These are phyloP conservation scores for Apiospora pterosperma DNA, from an alignment of 2,329 filamentous ascomycete species.

Conservation along the genomic window DNA sequence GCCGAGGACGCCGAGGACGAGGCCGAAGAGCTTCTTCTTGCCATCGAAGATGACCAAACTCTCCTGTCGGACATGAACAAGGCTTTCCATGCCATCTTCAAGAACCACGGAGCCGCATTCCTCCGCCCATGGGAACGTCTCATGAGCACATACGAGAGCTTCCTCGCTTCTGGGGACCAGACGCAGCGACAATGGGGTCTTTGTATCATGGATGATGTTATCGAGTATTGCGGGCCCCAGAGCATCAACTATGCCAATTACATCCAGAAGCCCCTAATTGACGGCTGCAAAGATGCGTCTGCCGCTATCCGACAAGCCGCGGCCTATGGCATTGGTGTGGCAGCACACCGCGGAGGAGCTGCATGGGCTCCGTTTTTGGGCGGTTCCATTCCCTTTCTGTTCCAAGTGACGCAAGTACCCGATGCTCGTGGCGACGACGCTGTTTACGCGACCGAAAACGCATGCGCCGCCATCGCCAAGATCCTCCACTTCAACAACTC, in stretches of 20 bases:
- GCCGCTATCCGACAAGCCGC: constrained; percentile 94
- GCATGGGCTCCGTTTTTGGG: constrained; percentile 87
- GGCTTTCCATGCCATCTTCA: constrained; percentile 98
- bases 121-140: constrained; percentile 84
- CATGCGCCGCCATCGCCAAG: constrained; percentile 94
- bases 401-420: constrained; percentile 77
- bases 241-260: constrained; percentile 83
- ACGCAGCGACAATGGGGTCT: constrained; percentile 98
- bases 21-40: constrained; percentile 80
- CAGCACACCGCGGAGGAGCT: constrained; percentile 85
- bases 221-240: constrained; percentile 91
- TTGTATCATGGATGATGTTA: constrained; percentile 96
- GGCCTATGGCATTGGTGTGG: constrained; percentile 87
- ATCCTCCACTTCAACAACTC: constrained; percentile 85
- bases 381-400: constrained; percentile 74
- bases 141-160: constrained; percentile 79
- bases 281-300: constrained; percentile 80
- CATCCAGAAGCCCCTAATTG: constrained; percentile 82
- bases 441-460: constrained; percentile 88
- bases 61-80: constrained; percentile 99
- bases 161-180: constrained; percentile 76
- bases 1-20: constrained; percentile 89
- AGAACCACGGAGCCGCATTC: constrained; percentile 85
- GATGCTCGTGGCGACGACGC: constrained; percentile 89
- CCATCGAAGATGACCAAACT: constrained; percentile 96